A percentile compares a stretch with the other conserved stretches of the same genome.
phyloP scores from a whole-genome alignment of 176 grass and related monocot species.

The Elymus sibiricus region DNA sequence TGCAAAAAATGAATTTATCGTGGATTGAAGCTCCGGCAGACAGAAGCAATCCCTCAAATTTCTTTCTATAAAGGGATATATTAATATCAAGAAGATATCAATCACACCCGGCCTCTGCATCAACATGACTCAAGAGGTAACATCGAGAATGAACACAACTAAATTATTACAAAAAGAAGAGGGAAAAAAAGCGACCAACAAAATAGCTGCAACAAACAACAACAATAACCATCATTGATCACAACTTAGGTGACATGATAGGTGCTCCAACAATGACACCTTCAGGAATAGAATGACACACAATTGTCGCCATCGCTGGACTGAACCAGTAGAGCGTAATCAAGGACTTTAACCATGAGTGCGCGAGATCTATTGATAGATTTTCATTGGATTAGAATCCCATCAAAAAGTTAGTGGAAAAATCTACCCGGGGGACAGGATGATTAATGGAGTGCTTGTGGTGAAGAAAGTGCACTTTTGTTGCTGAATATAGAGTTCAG shows the following conservation, averaged over 20 bases:
- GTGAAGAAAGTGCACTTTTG: neutral
- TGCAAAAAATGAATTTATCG: too few relatives aligned
- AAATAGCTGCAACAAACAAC: neutral
- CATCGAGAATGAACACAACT: neutral
- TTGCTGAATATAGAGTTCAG: too few relatives aligned
- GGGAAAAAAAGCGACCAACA: neutral
- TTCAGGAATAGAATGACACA: neutral
- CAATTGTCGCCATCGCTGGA: too few relatives aligned
- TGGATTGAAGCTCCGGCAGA: neutral
- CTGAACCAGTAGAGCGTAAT: too few relatives aligned
- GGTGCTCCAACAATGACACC: neutral
- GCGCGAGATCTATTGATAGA: too few relatives aligned
- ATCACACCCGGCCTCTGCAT: neutral
- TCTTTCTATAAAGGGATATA: too few relatives aligned
- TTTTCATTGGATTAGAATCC: neutral
- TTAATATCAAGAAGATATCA: neutral
- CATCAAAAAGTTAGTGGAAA: neutral
- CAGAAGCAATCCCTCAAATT: neutral
- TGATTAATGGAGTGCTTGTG: neutral
- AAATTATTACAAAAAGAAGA: neutral
- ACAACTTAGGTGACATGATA: neutral
- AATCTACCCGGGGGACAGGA: neutral
- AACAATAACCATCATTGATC: neutral
- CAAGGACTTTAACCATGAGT: too few relatives aligned
- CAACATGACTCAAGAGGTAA: neutral